phyloP scores from a whole-genome alignment of 129 eudicot species.

The Glebionis coronaria region DNA sequence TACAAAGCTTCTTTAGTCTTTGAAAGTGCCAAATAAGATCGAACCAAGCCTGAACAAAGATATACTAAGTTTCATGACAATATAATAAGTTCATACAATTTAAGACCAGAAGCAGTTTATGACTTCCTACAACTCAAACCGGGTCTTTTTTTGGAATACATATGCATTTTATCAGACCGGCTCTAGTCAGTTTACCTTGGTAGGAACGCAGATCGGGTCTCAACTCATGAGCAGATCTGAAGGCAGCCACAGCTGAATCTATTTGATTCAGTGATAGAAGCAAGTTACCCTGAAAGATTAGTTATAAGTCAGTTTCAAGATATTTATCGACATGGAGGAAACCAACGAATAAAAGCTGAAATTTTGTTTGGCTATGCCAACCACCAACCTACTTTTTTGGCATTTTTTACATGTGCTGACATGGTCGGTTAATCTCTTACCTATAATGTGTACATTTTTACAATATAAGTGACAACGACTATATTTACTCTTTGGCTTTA shows the following conservation, averaged over 20 bases:
- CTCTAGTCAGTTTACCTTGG: conserved; percentile 57
- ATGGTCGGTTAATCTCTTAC: too few relatives aligned
- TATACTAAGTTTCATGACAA: background rate
- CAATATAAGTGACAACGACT: too few relatives aligned
- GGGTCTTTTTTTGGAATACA: too few relatives aligned
- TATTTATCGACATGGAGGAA: background rate
- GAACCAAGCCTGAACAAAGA: conserved; percentile 65
- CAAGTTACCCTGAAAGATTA: conserved; percentile 70
- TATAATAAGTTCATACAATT: too few relatives aligned
- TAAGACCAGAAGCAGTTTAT: too few relatives aligned
- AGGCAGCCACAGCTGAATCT: conserved; percentile 81
- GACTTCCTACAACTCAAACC: too few relatives aligned
- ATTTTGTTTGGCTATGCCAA: conserved; percentile 10
- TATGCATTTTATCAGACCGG: background rate
- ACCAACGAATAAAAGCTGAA: background rate
- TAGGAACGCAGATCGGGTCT: conserved; percentile 97
- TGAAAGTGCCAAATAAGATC: conserved; percentile 79
- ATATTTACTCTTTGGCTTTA: too few relatives aligned
- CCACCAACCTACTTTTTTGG: background rate
- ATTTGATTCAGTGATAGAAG: conserved; percentile 86
- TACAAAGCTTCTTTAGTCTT: conserved; percentile 88
- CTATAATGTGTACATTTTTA: too few relatives aligned
- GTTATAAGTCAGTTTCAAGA: conserved; percentile 14
- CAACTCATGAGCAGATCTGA: conserved; percentile 77
- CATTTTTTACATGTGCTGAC: too few relatives aligned